Percentiles rank a stretch among this genome's conserved stretches.
Conservation (phyloP, 331 rosid genomes). For the Malus hybrid region DNA sequence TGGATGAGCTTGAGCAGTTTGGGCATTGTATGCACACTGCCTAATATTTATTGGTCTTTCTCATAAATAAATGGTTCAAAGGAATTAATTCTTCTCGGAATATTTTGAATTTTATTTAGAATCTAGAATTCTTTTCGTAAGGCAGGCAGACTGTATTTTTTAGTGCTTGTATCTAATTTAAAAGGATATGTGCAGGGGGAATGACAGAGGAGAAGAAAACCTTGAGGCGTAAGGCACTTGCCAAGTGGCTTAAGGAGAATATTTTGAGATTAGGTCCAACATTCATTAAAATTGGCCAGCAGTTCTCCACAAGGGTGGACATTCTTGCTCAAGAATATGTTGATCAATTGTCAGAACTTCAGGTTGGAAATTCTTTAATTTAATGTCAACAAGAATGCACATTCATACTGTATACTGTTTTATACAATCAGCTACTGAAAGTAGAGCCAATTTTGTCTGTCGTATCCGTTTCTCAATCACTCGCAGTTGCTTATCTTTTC, state of each 20-base stretch:
- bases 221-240: conserved; percentile 65
- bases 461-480: not conserved
- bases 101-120: not conserved
- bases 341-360: conserved; percentile 95
- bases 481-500: not conserved
- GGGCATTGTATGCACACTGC: not conserved
- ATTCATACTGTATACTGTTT: not conserved
- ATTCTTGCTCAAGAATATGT: conserved; percentile 98
- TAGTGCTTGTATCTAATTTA: not conserved
- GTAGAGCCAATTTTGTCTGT: not conserved
- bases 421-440: not conserved
- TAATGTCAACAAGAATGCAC: not conserved
- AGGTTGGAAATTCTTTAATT: conserved; percentile 42
- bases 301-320: conserved; percentile 98
- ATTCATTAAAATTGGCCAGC: conserved; percentile 98
- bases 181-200: conserved; percentile 51
- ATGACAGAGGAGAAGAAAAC: conserved; percentile 80
- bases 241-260: conserved; percentile 91
- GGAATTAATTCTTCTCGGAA: not conserved
- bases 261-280: conserved; percentile 91
- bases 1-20: not conserved
- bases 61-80: not conserved
- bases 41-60: not conserved
- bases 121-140: not conserved
- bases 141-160: not conserved